These are phyloP conservation scores for Fraxinus excelsior DNA, from an alignment of 257 asterid genomes.

Conservation along the genomic window DNA sequence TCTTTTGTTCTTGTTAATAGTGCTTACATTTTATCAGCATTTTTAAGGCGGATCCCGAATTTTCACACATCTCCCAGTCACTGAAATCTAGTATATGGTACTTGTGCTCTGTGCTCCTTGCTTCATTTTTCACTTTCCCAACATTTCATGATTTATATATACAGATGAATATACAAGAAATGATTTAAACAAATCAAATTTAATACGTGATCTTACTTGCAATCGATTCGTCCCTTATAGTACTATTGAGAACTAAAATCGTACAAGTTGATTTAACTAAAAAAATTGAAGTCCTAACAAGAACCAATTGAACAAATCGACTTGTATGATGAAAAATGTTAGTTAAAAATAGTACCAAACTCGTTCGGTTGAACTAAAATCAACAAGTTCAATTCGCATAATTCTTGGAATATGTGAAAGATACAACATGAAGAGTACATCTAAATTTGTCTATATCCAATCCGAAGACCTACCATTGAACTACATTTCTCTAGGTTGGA, in stretches of 20 bases:
- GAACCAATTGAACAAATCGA: too few relatives aligned
- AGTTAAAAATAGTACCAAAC: neutral
- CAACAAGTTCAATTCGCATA: too few relatives aligned
- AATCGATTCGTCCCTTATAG: too few relatives aligned
- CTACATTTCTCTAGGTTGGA: neutral
- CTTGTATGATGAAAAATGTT: too few relatives aligned
- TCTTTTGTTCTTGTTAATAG: conserved; percentile 10
- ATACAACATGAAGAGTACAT: neutral
- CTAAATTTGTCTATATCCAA: neutral
- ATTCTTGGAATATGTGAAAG: neutral
- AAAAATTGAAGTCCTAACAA: too few relatives aligned
- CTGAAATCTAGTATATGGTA: conserved; percentile 33
- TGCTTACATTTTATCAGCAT: conserved; percentile 7
- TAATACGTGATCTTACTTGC: neutral
- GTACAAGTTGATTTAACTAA: neutral
- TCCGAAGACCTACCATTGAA: neutral
- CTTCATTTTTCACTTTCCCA: neutral
- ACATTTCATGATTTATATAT: too few relatives aligned
- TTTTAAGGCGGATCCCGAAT: conserved; percentile 23
- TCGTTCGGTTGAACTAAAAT: too few relatives aligned
- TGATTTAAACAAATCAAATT: too few relatives aligned
- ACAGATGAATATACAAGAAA: too few relatives aligned
- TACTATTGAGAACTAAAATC: neutral
- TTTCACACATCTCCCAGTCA: conserved; percentile 37
- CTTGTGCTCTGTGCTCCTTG: conserved; percentile 29